These are phyloP conservation scores for Penicillium sp. DNA, from an alignment of 2,329 filamentous ascomycete species.

Conservation along the genomic window DNA sequence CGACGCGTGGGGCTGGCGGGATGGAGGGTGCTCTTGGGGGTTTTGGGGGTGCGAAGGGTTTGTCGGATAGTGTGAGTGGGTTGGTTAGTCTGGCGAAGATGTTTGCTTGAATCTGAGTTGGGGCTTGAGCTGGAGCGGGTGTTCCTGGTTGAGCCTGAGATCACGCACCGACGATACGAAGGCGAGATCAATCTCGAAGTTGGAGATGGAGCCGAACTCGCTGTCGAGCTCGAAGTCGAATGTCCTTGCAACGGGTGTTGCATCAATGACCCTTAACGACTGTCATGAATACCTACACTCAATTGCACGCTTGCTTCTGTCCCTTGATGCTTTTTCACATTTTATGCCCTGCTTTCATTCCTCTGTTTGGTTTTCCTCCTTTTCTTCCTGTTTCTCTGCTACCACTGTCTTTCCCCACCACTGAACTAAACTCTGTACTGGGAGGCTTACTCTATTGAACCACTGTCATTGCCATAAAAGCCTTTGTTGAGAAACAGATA, in stretches of 20 bases:
- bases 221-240: not conserved
- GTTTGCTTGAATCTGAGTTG: constrained; percentile 13
- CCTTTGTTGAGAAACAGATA: constrained; percentile 1
- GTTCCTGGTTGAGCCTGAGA: not conserved
- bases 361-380: too few species aligned
- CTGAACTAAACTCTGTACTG: constrained; percentile 15
- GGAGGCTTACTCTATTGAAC: constrained; percentile 14
- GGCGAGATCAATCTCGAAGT: not conserved
- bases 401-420: not conserved
- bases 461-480: constrained; percentile 4
- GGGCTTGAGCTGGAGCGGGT: too few species aligned
- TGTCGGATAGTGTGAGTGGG: constrained; percentile 37
- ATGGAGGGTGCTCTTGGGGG: constrained; percentile 23
- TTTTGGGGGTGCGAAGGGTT: constrained; percentile 26
- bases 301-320: not conserved
- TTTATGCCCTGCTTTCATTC: constrained; percentile 11
- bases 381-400: too few species aligned
- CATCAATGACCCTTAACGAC: constrained; percentile 20
- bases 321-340: constrained; percentile 8
- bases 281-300: constrained; percentile 25
- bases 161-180: not conserved
- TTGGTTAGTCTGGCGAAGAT: constrained; percentile 44
- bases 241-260: not conserved
- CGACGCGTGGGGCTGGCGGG: constrained; percentile 20
- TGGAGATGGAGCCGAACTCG: not conserved